Percentiles rank a stretch among this genome's conserved stretches.
phyloP scores from a whole-genome alignment of 768 basidiomycete genomes.

The Heimioporus sp. region DNA sequence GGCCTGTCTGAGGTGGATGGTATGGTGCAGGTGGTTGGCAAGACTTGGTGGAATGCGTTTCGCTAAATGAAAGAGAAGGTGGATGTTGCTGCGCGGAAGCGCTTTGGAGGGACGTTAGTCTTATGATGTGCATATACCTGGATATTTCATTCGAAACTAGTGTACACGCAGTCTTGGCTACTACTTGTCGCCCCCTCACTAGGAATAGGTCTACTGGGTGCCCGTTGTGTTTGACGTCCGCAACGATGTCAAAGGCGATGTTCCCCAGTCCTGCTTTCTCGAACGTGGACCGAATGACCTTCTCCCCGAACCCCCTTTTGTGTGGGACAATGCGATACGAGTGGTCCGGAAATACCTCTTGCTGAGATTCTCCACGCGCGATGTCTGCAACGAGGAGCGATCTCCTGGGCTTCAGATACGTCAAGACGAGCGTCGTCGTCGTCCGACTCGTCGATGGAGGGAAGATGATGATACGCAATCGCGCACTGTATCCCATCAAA shows the following conservation, averaged over 20 bases:
- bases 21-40: slow-evolving; percentile 45
- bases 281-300: slow-evolving; percentile 48
- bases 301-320: slow-evolving; percentile 49
- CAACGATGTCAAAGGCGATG: slow-evolving; percentile 38
- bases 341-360: slow-evolving; percentile 28
- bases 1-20: slow-evolving; percentile 34
- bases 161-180: neutral
- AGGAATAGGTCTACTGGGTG: slow-evolving; percentile 49
- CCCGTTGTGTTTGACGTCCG: slow-evolving; percentile 31
- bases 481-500: slow-evolving; percentile 48
- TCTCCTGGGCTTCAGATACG: slow-evolving; percentile 61
- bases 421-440: slow-evolving; percentile 48
- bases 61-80: slow-evolving; percentile 63
- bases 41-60: slow-evolving; percentile 83
- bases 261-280: slow-evolving; percentile 50
- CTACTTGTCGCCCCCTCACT: slow-evolving; percentile 48
- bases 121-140: slow-evolving; percentile 41
- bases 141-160: neutral
- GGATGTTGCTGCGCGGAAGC: slow-evolving; percentile 60
- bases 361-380: slow-evolving; percentile 28
- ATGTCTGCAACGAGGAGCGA: slow-evolving; percentile 59
- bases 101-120: slow-evolving; percentile 71
- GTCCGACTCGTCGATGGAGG: slow-evolving; percentile 45
- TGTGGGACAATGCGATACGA: slow-evolving; percentile 53
- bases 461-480: slow-evolving; percentile 62